These are phyloP conservation scores for Rhizopogon salebrosus DNA, from an alignment of 768 basidiomycete species.

Conservation along the genomic window DNA sequence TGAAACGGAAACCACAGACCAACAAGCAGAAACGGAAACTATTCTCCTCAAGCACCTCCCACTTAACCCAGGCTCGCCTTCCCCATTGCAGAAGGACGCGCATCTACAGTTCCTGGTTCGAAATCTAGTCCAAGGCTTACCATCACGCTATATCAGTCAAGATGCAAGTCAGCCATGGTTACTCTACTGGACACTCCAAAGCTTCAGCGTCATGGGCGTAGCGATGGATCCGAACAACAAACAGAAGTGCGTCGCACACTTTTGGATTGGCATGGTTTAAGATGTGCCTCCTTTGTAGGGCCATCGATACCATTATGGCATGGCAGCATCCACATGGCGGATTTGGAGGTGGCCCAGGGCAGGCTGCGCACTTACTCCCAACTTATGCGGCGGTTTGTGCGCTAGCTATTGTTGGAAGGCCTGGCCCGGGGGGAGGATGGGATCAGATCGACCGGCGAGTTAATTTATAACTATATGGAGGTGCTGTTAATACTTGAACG, in stretches of 20 bases:
- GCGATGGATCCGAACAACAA: conserved; percentile 73
- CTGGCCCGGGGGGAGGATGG: conserved; percentile 77
- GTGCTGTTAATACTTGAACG: not conserved
- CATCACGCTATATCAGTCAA: conserved; percentile 71
- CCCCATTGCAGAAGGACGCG: conserved; percentile 49
- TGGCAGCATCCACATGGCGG: conserved; percentile 88
- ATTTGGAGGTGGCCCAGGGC: conserved; percentile 89
- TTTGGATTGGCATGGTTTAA: not conserved
- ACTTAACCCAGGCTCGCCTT: conserved; percentile 16
- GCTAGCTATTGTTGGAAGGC: conserved; percentile 74
- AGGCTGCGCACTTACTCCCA: conserved; percentile 80
- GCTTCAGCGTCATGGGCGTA: conserved; percentile 74
- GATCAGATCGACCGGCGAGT: conserved; percentile 77
- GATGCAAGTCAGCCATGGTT: conserved; percentile 97
- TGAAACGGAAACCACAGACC: conserved; percentile 54
- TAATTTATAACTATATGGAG: no score
- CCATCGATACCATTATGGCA: conserved; percentile 72
- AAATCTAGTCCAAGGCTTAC: conserved; percentile 75
- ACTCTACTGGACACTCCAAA: conserved; percentile 87
- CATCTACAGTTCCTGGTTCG: conserved; percentile 77
- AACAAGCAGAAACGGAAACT: conserved; percentile 64
- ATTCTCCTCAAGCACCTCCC: conserved; percentile 55
- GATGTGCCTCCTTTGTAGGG: conserved; percentile 35
- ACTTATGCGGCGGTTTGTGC: conserved; percentile 87
- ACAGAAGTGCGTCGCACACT: conserved; percentile 52